Base-by-base conservation (phyloP, 129 eudicot species). In the Centaurea solstitialis region DNA sequence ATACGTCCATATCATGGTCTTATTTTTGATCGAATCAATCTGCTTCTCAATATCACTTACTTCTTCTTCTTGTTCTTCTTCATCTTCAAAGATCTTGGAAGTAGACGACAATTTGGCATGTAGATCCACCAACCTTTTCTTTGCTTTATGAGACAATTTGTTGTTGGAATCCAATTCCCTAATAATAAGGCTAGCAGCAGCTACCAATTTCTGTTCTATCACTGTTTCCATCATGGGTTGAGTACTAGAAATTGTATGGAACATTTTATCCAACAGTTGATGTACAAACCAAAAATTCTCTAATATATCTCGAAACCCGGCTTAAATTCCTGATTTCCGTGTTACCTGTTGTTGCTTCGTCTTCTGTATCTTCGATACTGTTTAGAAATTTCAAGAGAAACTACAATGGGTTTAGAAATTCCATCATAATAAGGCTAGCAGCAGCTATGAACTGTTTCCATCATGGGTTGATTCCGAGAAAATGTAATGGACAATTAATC, bases 151-250 rank as follows among this genome's bases (percentile, higher is more conserved):
- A 2, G 92, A 87, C 10, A 94, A 83, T n/a, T 75, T 82, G 82
- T 43, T 90, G 45, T 87, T 85, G 2, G 89, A 78, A 68, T 87
- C 97, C 73, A 94, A 77, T 70, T 94, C 94, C 81, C 68, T 85
- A 47, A 90, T 62, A 77, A 94, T 92, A 2, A 88, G 78, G 79
- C 62, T 85, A 0, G 91, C 97, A 7, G 97, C 92, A 79, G 87
- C 96, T 75, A 94, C 85, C 61, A 94, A 73, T 13, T 84, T 82
- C 70, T 90, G 97, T 67, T 94, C 98, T 76, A 90, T 93, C 45
- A 77, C 9, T 43, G 47, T 62, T 13, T 85, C 76, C 68, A 70
- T 75, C 59, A 88, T 70, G 70, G 86, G 38, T 67, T 7, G 26
- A 40, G 22, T 10, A 18, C 5, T 45, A 57, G 72, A 37, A 12